phyloP scores from a whole-genome alignment of 192 early-diverging fungal species.

The Backusella circina region DNA sequence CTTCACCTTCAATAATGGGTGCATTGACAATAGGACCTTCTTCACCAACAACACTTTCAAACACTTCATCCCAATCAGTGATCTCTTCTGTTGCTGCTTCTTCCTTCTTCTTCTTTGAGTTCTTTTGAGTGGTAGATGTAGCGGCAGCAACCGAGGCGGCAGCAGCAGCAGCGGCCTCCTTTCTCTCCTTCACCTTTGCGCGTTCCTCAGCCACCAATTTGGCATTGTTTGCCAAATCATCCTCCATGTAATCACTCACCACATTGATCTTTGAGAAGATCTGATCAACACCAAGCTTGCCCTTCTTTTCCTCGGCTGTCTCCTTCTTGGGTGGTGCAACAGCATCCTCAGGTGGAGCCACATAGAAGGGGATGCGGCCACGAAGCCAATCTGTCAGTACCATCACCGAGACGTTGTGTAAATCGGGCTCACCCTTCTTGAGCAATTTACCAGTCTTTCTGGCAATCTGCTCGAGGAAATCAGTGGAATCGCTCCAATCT shows the following conservation, averaged over 20 bases:
- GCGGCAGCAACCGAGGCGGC: slow-evolving; percentile 28
- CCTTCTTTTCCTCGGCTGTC: slow-evolving; percentile 9
- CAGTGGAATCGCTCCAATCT: slow-evolving; percentile 81
- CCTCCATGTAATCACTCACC: slow-evolving; percentile 74
- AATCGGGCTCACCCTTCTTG: slow-evolving; percentile 96
- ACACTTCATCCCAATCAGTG: slow-evolving; percentile 87
- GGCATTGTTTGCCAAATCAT: slow-evolving; percentile 73
- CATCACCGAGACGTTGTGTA: slow-evolving; percentile 91
- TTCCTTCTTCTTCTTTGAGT: slow-evolving; percentile 34
- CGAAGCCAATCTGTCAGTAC: slow-evolving; percentile 98
- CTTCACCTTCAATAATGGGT: slow-evolving; percentile 35
- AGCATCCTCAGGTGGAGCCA: slow-evolving; percentile 64
- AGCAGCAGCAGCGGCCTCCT: slow-evolving; percentile 47
- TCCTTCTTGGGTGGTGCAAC: slow-evolving; percentile 16
- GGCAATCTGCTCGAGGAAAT: slow-evolving; percentile 89
- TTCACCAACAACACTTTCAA: slow-evolving; percentile 76
- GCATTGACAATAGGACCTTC: slow-evolving; percentile 38
- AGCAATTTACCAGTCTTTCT: slow-evolving; percentile 85
- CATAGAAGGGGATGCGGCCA: slow-evolving; percentile 95
- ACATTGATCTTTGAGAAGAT: slow-evolving; percentile 91
- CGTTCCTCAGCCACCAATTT: slow-evolving; percentile 47
- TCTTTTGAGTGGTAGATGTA: slow-evolving; percentile 29
- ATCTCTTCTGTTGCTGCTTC: slow-evolving; percentile 36
- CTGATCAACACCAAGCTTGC: slow-evolving; percentile 68
- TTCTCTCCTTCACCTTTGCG: slow-evolving; percentile 37